A percentile compares a stretch with the other conserved stretches of the same genome.
Conservation (phyloP, 2,329 filamentous ascomycete genomes). For the Coniochaeta pulveracea region DNA sequence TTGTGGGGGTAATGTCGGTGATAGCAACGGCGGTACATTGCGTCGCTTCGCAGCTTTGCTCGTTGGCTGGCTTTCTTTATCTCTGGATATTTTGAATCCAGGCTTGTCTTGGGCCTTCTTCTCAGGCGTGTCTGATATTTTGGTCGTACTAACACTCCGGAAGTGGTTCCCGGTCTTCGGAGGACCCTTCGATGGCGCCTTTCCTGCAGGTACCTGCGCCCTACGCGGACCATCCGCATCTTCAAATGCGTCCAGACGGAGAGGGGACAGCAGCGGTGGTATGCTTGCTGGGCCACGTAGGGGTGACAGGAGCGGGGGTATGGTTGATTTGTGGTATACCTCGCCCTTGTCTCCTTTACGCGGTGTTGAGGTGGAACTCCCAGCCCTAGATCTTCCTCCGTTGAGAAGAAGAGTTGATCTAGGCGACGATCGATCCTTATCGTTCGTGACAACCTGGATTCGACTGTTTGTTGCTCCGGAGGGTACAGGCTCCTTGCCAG, state of each 20-base stretch:
- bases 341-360: slow-evolving; percentile 8
- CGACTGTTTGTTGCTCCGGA: slow-evolving; percentile 1
- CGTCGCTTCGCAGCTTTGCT: slow-evolving; percentile 1
- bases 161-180: slow-evolving; percentile 5
- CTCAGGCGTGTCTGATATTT: too few relatives aligned
- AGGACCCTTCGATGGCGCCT: slow-evolving; percentile 7
- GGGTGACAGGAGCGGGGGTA: background rate
- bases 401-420: slow-evolving; percentile 16
- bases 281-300: slow-evolving; percentile 25
- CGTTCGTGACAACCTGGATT: slow-evolving; percentile 3
- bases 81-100: slow-evolving; percentile 25
- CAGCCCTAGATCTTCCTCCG: slow-evolving; percentile 11
- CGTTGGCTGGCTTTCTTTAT: slow-evolving; percentile 5
- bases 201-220: slow-evolving; percentile 5
- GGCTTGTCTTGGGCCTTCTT: slow-evolving; percentile 17
- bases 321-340: background rate
- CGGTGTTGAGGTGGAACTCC: slow-evolving; percentile 13
- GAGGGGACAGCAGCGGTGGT: slow-evolving; percentile 41
- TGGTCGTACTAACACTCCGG: background rate
- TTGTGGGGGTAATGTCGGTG: slow-evolving; percentile 41
- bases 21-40: slow-evolving; percentile 37
- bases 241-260: slow-evolving; percentile 33
- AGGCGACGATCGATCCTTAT: slow-evolving; percentile 12
- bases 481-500: slow-evolving; percentile 9
- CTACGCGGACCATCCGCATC: slow-evolving; percentile 14